Conservation (phyloP, 2,329 filamentous ascomycete species). For the Paecilomyces formosus region DNA sequence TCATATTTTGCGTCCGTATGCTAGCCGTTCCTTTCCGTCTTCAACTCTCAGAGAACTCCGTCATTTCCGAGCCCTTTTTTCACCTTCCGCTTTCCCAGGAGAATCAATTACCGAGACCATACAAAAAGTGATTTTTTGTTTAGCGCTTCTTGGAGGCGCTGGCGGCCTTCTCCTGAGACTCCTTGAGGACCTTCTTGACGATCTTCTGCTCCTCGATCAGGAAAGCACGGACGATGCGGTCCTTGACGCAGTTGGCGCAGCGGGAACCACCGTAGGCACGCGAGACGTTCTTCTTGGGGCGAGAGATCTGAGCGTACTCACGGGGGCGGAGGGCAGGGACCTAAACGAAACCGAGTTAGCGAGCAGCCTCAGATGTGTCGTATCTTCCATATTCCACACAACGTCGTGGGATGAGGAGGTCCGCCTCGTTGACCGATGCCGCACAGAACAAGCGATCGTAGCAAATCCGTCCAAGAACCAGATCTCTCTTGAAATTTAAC, state of each 20-base stretch:
- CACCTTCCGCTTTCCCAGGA: not conserved
- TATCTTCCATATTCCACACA: conserved; percentile 1
- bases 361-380: conserved; percentile 1
- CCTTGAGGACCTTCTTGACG: conserved; percentile 99
- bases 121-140: conserved; percentile 22
- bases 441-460: not conserved
- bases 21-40: conserved; percentile 28
- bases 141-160: conserved; percentile 36
- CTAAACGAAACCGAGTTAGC: conserved; percentile 38
- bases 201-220: conserved; percentile 99
- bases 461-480: not conserved
- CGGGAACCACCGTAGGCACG: conserved; percentile 97
- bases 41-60: conserved; percentile 17
- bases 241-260: conserved; percentile 97
- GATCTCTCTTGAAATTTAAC: not conserved
- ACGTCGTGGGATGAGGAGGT: not conserved
- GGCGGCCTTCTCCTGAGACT: conserved; percentile 65
- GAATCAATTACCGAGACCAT: conserved; percentile 20
- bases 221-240: conserved; percentile 96
- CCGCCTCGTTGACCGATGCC: conserved; percentile 3
- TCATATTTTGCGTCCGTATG: conserved; percentile 10
- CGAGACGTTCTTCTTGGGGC: conserved; percentile 99
- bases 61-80: not conserved
- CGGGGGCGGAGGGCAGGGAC: conserved; percentile 94
- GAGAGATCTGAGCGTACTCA: conserved; percentile 94